Evolutionary conservation across 257 asterid species (phyloP).

Genomic region (Jacaranda copaia): DNA sequence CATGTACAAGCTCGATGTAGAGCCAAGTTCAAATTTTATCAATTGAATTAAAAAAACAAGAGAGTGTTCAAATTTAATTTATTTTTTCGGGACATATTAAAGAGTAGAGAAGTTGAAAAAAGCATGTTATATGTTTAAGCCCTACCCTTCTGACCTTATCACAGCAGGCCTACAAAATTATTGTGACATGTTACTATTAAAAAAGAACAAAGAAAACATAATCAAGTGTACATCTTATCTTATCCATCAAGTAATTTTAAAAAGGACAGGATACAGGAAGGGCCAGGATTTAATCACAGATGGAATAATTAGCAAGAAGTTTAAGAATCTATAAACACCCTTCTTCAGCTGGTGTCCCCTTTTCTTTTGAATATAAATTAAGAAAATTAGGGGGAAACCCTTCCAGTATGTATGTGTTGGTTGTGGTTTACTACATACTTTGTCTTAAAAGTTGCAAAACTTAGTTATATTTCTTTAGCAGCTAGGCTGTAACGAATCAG

Average conservation of each 20-base stretch:
- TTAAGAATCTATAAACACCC: slow-evolving; percentile 30
- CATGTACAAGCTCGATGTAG: too few relatives aligned
- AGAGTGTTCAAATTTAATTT: neutral
- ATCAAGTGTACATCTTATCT: neutral
- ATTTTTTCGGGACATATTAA: neutral
- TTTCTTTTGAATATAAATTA: neutral
- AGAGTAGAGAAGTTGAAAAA: slow-evolving; percentile 16
- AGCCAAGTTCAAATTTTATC: too few relatives aligned
- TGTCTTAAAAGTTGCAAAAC: too few relatives aligned
- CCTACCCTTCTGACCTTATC: slow-evolving; percentile 5
- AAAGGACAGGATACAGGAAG: neutral
- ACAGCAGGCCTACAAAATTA: neutral
- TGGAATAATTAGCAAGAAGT: slow-evolving; percentile 8
- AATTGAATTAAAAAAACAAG: too few relatives aligned
- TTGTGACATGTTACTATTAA: neutral
- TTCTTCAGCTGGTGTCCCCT: slow-evolving; percentile 22
- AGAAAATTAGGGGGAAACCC: neutral
- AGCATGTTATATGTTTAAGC: neutral
- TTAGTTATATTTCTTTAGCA: neutral
- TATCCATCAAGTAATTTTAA: slow-evolving; percentile 24
- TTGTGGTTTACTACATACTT: too few relatives aligned
- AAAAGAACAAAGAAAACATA: too few relatives aligned
- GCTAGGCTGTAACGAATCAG: slow-evolving; percentile 29
- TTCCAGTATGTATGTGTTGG: too few relatives aligned
- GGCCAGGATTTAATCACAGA: slow-evolving; percentile 27